Evolutionary conservation across 306 rosid genomes (phyloP).

Genomic region (Fagus sylvatica): DNA sequence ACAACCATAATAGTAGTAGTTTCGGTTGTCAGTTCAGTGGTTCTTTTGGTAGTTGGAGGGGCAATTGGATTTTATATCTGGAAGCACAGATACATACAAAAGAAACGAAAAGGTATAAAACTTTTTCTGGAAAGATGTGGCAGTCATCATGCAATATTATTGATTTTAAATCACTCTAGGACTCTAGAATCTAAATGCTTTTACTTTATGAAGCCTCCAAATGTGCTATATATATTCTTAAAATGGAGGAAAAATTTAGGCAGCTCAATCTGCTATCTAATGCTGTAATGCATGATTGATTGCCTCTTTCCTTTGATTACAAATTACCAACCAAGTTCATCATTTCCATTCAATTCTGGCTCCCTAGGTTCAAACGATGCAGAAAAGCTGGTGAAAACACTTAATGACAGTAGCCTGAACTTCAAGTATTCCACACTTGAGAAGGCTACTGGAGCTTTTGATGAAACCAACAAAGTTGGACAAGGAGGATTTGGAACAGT

Average conservation of each 20-base stretch:
- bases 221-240: no score
- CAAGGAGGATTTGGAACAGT: constrained; percentile 98
- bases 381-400: constrained; percentile 60
- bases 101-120: constrained; percentile 77
- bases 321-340: no score
- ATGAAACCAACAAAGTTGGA: constrained; percentile 68
- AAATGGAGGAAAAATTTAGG: no score
- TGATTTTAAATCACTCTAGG: no score
- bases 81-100: constrained; percentile 73
- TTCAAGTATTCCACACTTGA: constrained; percentile 89
- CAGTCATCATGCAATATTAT: not conserved
- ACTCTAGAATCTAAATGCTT: not conserved
- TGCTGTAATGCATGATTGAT: no score
- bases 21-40: constrained; percentile 62
- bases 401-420: constrained; percentile 71
- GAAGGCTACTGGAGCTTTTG: constrained; percentile 76
- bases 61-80: constrained; percentile 60
- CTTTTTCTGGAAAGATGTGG: constrained; percentile 4
- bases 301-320: no score
- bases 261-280: no score
- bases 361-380: constrained; percentile 68
- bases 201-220: not conserved
- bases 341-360: not conserved
- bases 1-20: constrained; percentile 47
- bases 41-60: constrained; percentile 52